These are phyloP conservation scores for Camelina sativa DNA, from an alignment of 345 rosid species.

Conservation along the genomic window DNA sequence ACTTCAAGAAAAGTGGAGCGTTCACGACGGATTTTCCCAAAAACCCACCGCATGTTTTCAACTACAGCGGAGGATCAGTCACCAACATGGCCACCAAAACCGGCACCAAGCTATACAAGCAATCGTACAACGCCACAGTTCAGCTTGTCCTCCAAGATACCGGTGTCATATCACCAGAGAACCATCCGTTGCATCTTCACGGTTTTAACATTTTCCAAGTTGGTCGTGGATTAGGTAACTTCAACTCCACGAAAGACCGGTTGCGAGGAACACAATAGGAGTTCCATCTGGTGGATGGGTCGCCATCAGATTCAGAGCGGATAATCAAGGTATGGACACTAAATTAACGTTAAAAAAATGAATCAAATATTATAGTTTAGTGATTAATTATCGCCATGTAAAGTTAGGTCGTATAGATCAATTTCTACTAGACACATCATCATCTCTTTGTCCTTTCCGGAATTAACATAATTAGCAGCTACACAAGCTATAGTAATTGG, in stretches of 20 bases:
- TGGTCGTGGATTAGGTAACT: slow-evolving; percentile 82
- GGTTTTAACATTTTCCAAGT: slow-evolving; percentile 86
- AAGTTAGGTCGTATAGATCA: background rate
- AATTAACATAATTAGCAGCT: background rate
- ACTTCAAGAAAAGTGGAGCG: slow-evolving; percentile 74
- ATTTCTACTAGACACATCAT: background rate
- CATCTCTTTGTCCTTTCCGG: background rate
- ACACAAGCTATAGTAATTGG: background rate
- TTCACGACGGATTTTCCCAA: slow-evolving; percentile 86
- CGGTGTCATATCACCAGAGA: slow-evolving; percentile 73
- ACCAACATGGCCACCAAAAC: slow-evolving; percentile 58
- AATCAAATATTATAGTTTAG: slow-evolving; percentile 8
- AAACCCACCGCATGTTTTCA: slow-evolving; percentile 63
- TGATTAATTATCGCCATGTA: slow-evolving; percentile 1
- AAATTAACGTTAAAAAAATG: background rate
- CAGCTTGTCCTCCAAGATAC: slow-evolving; percentile 91
- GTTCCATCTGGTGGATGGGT: slow-evolving; percentile 96
- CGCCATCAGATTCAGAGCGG: slow-evolving; percentile 82
- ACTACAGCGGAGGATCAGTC: slow-evolving; percentile 69
- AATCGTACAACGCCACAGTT: slow-evolving; percentile 73
- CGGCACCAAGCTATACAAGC: slow-evolving; percentile 69
- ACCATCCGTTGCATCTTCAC: slow-evolving; percentile 89
- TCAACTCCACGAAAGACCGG: slow-evolving; percentile 66
- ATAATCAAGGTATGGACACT: slow-evolving; percentile 75
- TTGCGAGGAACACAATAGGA: slow-evolving; percentile 90